Conservation (phyloP, 1,139 yeast genomes). For the Suhomyces panamericanus region DNA sequence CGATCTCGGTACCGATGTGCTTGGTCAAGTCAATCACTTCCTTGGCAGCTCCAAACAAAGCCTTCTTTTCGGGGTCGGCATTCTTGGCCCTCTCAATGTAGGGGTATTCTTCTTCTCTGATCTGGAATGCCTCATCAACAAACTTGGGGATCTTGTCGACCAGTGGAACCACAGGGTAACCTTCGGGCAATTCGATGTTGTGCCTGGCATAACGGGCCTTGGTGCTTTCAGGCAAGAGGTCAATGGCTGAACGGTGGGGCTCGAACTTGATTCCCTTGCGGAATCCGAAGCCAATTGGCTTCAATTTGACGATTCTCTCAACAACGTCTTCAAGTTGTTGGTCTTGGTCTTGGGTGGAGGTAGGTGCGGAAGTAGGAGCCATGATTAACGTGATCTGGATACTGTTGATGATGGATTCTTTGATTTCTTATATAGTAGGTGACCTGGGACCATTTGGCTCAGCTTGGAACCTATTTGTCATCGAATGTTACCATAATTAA, state of each 20-base stretch:
- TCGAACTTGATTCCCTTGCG: slow-evolving; percentile 9
- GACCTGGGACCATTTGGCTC: neutral
- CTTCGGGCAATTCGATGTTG: slow-evolving; percentile 18
- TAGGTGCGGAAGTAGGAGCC: slow-evolving; percentile 16
- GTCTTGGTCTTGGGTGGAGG: slow-evolving; percentile 2
- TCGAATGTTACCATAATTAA: neutral
- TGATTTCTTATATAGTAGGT: neutral
- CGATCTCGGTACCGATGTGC: slow-evolving; percentile 22
- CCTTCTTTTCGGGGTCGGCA: slow-evolving; percentile 24
- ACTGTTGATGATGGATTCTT: too few relatives aligned
- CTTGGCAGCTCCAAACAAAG: slow-evolving; percentile 21
- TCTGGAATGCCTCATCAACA: slow-evolving; percentile 19
- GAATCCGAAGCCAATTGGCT: slow-evolving; percentile 13
- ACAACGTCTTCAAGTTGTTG: slow-evolving; percentile 14
- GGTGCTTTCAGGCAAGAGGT: slow-evolving; percentile 16
- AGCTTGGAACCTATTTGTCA: neutral
- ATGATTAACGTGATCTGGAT: slow-evolving; percentile 4
- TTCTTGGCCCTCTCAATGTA: slow-evolving; percentile 20
- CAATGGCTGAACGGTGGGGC: slow-evolving; percentile 10
- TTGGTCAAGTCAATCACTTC: slow-evolving; percentile 21
- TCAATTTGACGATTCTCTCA: slow-evolving; percentile 13
- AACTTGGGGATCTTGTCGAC: slow-evolving; percentile 16
- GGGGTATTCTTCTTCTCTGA: slow-evolving; percentile 18
- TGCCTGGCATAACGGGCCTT: slow-evolving; percentile 17
- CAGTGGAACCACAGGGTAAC: slow-evolving; percentile 19